Percentiles rank a stretch among this genome's conserved stretches.
Conservation (phyloP, 352 stramenopile species). For the Pythium apleroticum region DNA sequence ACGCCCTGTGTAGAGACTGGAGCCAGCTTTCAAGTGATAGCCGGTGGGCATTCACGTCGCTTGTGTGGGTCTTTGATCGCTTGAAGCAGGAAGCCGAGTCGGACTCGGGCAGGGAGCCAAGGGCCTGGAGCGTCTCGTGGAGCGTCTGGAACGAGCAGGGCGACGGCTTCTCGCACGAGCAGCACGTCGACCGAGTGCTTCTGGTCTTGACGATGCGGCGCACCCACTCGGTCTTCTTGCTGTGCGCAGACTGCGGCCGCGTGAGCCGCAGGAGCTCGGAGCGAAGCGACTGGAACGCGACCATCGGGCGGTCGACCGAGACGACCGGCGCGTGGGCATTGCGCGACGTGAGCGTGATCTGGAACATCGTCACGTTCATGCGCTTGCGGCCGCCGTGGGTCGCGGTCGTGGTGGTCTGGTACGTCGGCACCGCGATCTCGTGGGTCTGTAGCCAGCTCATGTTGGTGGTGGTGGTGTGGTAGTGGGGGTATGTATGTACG, state of each 20-base stretch:
- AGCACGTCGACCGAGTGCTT: constrained; percentile 23
- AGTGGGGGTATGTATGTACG: background rate
- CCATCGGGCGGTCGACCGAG: constrained; percentile 29
- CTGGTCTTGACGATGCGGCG: constrained; percentile 21
- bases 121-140: constrained; percentile 32
- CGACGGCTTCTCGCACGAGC: constrained; percentile 25
- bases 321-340: constrained; percentile 14
- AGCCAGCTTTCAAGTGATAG: constrained; percentile 44
- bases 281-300: constrained; percentile 63
- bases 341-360: constrained; percentile 14
- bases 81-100: constrained; percentile 31
- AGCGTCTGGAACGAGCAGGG: constrained; percentile 52
- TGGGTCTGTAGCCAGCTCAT: constrained; percentile 27
- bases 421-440: constrained; percentile 17
- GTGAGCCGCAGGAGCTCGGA: constrained; percentile 36
- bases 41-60: constrained; percentile 30
- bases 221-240: constrained; percentile 21
- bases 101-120: constrained; percentile 40
- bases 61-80: background rate
- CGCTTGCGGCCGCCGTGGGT: constrained; percentile 11
- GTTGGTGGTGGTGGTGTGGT: background rate
- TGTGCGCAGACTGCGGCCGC: background rate
- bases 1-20: constrained; percentile 40
- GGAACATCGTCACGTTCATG: constrained; percentile 15
- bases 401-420: background rate